Evolutionary conservation across 1,284 basidiomycete genomes (phyloP), one percentile per base, ranked within the genome.

Genomic region (Trametes polyzona): DNA sequence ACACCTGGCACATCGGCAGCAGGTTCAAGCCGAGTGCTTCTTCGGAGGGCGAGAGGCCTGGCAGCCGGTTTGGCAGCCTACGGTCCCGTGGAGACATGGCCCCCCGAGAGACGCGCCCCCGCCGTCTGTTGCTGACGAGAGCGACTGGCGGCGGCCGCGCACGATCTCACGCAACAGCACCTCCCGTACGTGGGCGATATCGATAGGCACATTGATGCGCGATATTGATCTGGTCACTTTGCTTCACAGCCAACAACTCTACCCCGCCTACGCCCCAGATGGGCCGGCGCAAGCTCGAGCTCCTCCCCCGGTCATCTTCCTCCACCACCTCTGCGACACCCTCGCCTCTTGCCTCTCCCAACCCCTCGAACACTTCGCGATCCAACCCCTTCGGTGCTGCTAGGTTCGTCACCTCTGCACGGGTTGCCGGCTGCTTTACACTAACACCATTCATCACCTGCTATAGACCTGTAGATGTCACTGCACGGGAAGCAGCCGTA

Each of bases 361-460:
- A 88, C 71, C 81, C 89, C 5, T 66, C 79, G 35, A 60, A 73
- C 41, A 71, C 74, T 0, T 67, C 75, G 44, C 74, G 81, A 47
- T 69, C 85, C 48, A 93, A 83, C 69, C 95, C 96, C 1, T 98
- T 98, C 71, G 96, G 96, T 55, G 81, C 83, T 49, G 96, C 96
- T 37, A 88, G 76, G 89, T 92, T 67, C 59, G 83, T 70, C 4
- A 33, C 26, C 14, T 42, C 36, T 41, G 48, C 10, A 37, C 39
- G 6, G 29, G n/a, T n/a, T n/a, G n/a, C n/a, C n/a, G n/a, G n/a
- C n/a, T n/a, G n/a, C 42, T 17, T 21, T 46, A 11, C 9, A 39
- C 32, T 24, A 33, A 47, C 44, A 27, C 24, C 37, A 47, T 54
- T 24, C 27, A 19, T 42, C 24, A 29, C 24, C n/a, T 17, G 5